Conservation (phyloP, 2,329 filamentous ascomycete genomes). For the Capronia epimyces region DNA sequence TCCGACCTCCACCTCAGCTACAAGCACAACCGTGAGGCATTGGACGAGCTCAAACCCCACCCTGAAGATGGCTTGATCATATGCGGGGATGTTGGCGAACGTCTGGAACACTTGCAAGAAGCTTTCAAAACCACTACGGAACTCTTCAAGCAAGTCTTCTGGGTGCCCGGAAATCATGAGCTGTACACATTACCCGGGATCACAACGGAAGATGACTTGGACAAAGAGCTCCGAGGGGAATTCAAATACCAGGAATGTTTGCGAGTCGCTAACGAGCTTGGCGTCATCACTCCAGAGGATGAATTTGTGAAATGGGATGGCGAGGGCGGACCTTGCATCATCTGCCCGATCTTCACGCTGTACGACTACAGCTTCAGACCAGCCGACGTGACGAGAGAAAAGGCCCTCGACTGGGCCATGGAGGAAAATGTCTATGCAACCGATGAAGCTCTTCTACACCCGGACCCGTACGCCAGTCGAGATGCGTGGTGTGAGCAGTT, state of each 20-base stretch:
- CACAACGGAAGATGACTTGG: slow-evolving; percentile 19
- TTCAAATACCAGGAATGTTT: slow-evolving; percentile 53
- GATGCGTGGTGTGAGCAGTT: slow-evolving; percentile 26
- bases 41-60: slow-evolving; percentile 23
- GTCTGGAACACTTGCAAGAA: slow-evolving; percentile 26
- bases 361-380: slow-evolving; percentile 58
- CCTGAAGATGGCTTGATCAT: slow-evolving; percentile 28
- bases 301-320: slow-evolving; percentile 51
- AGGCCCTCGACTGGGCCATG: slow-evolving; percentile 35
- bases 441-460: slow-evolving; percentile 27
- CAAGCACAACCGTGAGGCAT: slow-evolving; percentile 28
- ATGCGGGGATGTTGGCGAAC: slow-evolving; percentile 28
- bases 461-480: slow-evolving; percentile 24
- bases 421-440: slow-evolving; percentile 27
- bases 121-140: slow-evolving; percentile 25
- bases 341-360: slow-evolving; percentile 54
- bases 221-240: slow-evolving; percentile 42
- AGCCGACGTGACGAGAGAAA: slow-evolving; percentile 43
- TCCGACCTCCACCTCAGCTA: slow-evolving; percentile 28
- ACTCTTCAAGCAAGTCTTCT: slow-evolving; percentile 33
- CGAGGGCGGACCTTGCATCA: slow-evolving; percentile 45
- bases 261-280: slow-evolving; percentile 47
- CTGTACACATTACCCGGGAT: slow-evolving; percentile 47
- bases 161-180: slow-evolving; percentile 56
- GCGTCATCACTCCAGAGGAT: slow-evolving; percentile 54